Percentiles rank a stretch among this genome's conserved stretches.
Evolutionary conservation across 441 rosid genomes (phyloP).

Genomic region (Mallotus repandus): DNA sequence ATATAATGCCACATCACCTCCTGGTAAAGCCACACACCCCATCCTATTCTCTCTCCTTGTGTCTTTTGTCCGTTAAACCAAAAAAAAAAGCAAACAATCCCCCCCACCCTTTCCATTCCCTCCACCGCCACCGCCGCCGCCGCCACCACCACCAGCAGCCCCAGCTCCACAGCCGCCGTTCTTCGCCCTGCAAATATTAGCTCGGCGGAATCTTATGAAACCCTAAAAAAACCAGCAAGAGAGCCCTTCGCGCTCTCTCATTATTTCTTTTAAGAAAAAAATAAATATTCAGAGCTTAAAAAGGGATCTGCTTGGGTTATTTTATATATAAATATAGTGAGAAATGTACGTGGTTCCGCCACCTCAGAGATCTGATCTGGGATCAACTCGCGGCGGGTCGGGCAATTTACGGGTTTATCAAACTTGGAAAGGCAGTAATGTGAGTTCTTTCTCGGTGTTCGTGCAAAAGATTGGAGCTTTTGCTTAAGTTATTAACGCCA

Average conservation of each 20-base stretch:
- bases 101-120: too few relatives aligned
- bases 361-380: conserved; percentile 41
- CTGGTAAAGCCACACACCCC: conserved; percentile 4
- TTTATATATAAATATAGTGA: background rate
- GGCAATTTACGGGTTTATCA: conserved; percentile 55
- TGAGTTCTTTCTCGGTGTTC: conserved; percentile 28
- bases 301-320: background rate
- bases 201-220: conserved; percentile 15
- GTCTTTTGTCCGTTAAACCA: background rate
- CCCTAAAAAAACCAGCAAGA: background rate
- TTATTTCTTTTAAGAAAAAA: background rate
- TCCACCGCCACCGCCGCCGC: background rate
- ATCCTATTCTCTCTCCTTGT: background rate
- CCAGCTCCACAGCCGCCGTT: background rate
- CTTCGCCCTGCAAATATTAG: background rate
- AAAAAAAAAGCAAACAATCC: background rate
- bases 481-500: too few relatives aligned
- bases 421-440: conserved; percentile 88
- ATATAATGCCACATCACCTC: conserved; percentile 17
- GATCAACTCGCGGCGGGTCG: conserved; percentile 28
- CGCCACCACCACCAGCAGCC: background rate
- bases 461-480: background rate
- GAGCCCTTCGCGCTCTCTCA: background rate
- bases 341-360: conserved; percentile 65
- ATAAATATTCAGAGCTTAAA: background rate